These are phyloP conservation scores for Plasmodium coatneyi DNA, from an alignment of 169 alveolate genomes.

Conservation along the genomic window DNA sequence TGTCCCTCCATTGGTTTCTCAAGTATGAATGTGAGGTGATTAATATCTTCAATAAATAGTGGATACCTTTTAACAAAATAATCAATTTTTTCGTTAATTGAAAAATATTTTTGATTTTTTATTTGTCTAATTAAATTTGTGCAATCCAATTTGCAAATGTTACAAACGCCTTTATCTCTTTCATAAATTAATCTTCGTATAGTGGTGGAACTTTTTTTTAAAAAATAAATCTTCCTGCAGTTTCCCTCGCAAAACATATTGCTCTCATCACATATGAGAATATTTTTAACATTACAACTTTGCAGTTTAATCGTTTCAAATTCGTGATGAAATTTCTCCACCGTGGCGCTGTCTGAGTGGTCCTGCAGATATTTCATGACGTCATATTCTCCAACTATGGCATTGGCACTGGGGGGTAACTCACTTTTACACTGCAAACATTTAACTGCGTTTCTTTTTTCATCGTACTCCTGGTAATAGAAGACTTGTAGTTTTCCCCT, in stretches of 20 bases:
- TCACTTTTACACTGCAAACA: slow-evolving; percentile 28
- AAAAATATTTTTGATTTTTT: slow-evolving; percentile 21
- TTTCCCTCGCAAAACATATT: slow-evolving; percentile 49
- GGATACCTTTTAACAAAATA: slow-evolving; percentile 49
- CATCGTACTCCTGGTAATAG: slow-evolving; percentile 47
- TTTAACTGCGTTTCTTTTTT: background rate
- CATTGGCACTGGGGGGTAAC: background rate
- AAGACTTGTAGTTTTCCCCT: slow-evolving; percentile 38
- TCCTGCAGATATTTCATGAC: slow-evolving; percentile 10
- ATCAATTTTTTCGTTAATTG: slow-evolving; percentile 42
- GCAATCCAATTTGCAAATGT: slow-evolving; percentile 42
- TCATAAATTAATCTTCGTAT: slow-evolving; percentile 60
- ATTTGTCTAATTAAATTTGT: slow-evolving; percentile 41
- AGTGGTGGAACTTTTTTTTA: slow-evolving; percentile 48
- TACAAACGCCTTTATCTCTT: slow-evolving; percentile 65
- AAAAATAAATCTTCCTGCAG: slow-evolving; percentile 32
- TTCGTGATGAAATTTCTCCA: slow-evolving; percentile 17
- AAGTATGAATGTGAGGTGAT: slow-evolving; percentile 35
- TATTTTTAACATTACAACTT: slow-evolving; percentile 27
- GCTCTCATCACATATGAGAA: slow-evolving; percentile 49
- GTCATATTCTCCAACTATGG: slow-evolving; percentile 6
- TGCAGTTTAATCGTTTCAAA: slow-evolving; percentile 4
- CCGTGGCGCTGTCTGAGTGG: background rate
- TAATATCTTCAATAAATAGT: slow-evolving; percentile 44
- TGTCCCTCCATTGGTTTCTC: slow-evolving; percentile 28